Percentiles rank a stretch among this genome's conserved stretches.
phyloP scores from a whole-genome alignment of 345 rosid genomes.

The Microthlaspi erraticum region DNA sequence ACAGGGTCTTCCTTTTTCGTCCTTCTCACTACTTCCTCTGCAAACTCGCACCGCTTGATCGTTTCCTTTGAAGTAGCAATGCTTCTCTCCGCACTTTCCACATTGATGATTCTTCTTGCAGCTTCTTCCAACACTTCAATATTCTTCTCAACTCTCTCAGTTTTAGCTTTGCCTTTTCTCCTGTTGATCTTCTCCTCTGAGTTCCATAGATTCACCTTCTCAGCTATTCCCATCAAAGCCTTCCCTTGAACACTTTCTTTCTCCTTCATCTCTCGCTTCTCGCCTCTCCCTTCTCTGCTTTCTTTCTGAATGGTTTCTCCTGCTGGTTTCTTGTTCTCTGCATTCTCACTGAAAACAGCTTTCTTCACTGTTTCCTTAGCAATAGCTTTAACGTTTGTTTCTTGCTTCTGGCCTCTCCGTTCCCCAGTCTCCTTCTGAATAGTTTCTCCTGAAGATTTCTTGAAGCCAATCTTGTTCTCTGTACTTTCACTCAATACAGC shows the following conservation, averaged over 20 bases:
- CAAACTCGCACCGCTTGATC: not conserved
- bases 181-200: constrained; percentile 29
- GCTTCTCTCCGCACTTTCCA: constrained; percentile 30
- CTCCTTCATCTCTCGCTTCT: constrained; percentile 1
- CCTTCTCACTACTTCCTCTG: constrained; percentile 22
- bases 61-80: constrained; percentile 25
- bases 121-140: constrained; percentile 33
- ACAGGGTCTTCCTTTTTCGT: constrained; percentile 26
- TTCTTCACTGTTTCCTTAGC: constrained; percentile 24
- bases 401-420: constrained; percentile 10
- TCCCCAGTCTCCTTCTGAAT: constrained; percentile 11
- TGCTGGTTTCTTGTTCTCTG: constrained; percentile 18
- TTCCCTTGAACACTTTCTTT: constrained; percentile 23
- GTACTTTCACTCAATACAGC: constrained; percentile 26
- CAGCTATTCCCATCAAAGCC: constrained; percentile 28
- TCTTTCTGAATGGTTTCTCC: constrained; percentile 30
- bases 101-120: constrained; percentile 29
- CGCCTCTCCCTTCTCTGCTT: constrained; percentile 5
- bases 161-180: constrained; percentile 14
- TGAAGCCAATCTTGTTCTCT: constrained; percentile 23
- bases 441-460: constrained; percentile 12
- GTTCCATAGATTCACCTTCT: constrained; percentile 41
- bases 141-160: constrained; percentile 28
- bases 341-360: constrained; percentile 20
- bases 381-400: constrained; percentile 10